These are phyloP conservation scores for Crocinoboletus sp. DNA, from an alignment of 1,284 basidiomycete genomes.

Conservation along the genomic window DNA sequence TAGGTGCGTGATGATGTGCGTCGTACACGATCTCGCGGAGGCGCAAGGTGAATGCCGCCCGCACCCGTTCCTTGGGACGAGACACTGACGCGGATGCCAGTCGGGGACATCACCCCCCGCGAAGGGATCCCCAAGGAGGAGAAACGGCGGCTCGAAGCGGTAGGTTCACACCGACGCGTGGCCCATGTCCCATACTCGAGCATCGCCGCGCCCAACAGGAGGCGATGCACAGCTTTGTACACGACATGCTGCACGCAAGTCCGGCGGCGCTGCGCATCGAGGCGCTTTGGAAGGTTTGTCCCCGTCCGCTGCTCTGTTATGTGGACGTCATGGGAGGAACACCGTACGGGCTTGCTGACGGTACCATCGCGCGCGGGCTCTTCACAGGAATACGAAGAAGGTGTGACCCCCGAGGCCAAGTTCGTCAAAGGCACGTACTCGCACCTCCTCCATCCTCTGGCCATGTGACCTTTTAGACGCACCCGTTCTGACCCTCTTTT, in stretches of 20 bases:
- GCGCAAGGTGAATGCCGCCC: constrained; percentile 75
- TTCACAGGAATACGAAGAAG: constrained; percentile 84
- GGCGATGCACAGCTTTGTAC: constrained; percentile 88
- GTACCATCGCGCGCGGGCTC: too few species aligned
- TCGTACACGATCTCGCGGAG: constrained; percentile 96
- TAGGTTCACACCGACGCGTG: constrained; percentile 20
- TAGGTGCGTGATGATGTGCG: constrained; percentile 85
- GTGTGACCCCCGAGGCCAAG: constrained; percentile 75
- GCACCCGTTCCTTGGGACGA: too few species aligned
- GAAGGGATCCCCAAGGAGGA: constrained; percentile 83
- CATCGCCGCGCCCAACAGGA: constrained; percentile 42
- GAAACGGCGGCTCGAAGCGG: constrained; percentile 75
- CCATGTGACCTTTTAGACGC: not conserved
- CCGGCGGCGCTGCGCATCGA: constrained; percentile 77
- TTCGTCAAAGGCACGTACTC: constrained; percentile 79
- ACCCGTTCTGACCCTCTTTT: not conserved
- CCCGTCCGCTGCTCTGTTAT: too few species aligned
- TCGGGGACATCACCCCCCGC: constrained; percentile 91
- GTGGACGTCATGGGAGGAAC: not conserved
- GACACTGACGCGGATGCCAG: constrained; percentile 34
- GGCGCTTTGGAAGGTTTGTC: constrained; percentile 71
- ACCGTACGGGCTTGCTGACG: not conserved
- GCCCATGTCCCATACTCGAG: not conserved
- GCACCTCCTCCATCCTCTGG: not conserved
- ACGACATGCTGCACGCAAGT: constrained; percentile 84